These are phyloP conservation scores for Fusarium foetens DNA, from an alignment of 2,329 filamentous ascomycete species.

Conservation along the genomic window DNA sequence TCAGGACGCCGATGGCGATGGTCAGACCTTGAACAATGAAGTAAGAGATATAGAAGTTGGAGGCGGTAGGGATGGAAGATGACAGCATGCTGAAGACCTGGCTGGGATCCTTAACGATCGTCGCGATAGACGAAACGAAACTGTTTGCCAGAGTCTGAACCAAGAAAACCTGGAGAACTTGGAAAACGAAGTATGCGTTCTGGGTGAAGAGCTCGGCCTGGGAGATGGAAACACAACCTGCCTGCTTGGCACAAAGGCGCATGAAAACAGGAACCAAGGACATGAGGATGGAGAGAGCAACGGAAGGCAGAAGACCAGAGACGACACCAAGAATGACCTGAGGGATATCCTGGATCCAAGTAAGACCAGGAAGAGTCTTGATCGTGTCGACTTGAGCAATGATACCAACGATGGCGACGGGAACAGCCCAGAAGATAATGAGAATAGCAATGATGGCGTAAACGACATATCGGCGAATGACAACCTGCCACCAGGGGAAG, in stretches of 20 bases:
- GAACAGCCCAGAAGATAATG: slow-evolving; percentile 86
- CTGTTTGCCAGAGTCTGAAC: slow-evolving; percentile 85
- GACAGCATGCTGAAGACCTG: slow-evolving; percentile 73
- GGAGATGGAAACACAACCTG: slow-evolving; percentile 82
- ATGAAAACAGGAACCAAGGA: slow-evolving; percentile 76
- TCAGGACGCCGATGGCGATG: slow-evolving; percentile 76
- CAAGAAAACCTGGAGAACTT: slow-evolving; percentile 93
- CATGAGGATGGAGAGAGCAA: slow-evolving; percentile 85
- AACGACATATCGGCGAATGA: slow-evolving; percentile 73
- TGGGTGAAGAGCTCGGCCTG: slow-evolving; percentile 89
- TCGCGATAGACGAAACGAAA: slow-evolving; percentile 73
- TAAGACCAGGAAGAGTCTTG: slow-evolving; percentile 72
- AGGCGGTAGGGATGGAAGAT: slow-evolving; percentile 78
- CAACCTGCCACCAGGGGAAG: slow-evolving; percentile 76
- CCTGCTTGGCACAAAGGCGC: slow-evolving; percentile 76
- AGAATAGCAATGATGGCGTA: slow-evolving; percentile 74
- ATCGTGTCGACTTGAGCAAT: slow-evolving; percentile 86
- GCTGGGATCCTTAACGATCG: slow-evolving; percentile 71
- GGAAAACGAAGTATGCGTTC: slow-evolving; percentile 91
- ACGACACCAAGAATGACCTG: slow-evolving; percentile 77
- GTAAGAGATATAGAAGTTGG: slow-evolving; percentile 94
- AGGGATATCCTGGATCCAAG: slow-evolving; percentile 80
- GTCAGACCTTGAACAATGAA: slow-evolving; percentile 87
- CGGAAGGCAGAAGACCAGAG: slow-evolving; percentile 81
- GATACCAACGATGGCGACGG: slow-evolving; percentile 81